Evolutionary conservation across 129 eudicot genomes (phyloP), one percentile per base, ranked within the genome.

Genomic region (Silybum marianum): DNA sequence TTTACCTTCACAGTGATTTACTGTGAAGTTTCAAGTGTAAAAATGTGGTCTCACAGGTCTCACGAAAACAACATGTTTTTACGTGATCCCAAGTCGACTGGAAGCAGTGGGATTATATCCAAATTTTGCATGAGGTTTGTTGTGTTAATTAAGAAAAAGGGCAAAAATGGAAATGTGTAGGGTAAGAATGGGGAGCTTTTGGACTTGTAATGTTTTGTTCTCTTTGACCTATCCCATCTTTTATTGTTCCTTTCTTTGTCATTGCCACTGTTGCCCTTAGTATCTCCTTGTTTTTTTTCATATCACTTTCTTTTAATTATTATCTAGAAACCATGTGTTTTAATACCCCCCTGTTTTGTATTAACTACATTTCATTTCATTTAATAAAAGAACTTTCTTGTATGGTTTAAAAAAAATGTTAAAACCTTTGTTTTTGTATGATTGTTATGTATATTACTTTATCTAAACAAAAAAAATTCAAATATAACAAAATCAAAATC

Each of bases 171-270:
- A 19, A 72, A 60, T 72, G 26, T 73, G 72, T 36, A 80, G 78
- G 65, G 84, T 39, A 22, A 80, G 6, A 23, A 58, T 46, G 83
- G 28, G 28, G 62, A 74, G 67, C 80, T 81, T 80, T 74, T 81
- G 75, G 73, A 54, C 36, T 78, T 44, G 70, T 74, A 26, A 73
- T 62, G 32, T 65, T 81, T 68, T 76, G 68, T 42, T 81, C 60
- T 34, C 76, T 46, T 75, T 82, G 80, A 75, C 80, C 63, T 46
- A 44, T 75, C 80, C 28, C 54, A 40, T 75, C 75, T 75, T 10
- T 25, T 46, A 69, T 78, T 69, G 69, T 69, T 48, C 75, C 51
- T 78, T 69, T 78, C 76, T 67, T 81, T 75, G 76, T 82, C 85
- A 46, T 75, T 39, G 70, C 38, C 85, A 14, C 85, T 74, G 16